A percentile compares a stretch with the other conserved stretches of the same genome.
Evolutionary conservation across 768 basidiomycete species (phyloP).

Genomic region (Lactarius indigo): DNA sequence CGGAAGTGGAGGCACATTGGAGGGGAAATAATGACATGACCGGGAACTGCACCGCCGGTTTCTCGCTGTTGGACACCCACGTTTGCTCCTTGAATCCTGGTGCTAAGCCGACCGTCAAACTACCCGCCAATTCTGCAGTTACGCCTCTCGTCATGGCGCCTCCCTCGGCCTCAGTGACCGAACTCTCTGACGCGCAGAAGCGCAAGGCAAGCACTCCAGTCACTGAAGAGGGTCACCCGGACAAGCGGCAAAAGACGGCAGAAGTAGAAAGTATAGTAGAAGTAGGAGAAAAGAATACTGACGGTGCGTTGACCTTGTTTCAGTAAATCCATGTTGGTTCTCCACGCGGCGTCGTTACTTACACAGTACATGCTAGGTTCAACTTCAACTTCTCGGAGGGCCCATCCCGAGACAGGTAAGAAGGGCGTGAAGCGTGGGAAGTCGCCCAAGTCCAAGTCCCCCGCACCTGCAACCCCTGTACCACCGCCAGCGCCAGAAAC

Average conservation of each 20-base stretch:
- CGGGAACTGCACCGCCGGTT: slow-evolving; percentile 62
- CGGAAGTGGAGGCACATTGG: slow-evolving; percentile 84
- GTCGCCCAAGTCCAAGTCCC: slow-evolving; percentile 23
- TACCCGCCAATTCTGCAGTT: slow-evolving; percentile 12
- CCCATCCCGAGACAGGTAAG: slow-evolving; percentile 1
- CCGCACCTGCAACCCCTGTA: background rate
- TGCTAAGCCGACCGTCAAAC: slow-evolving; percentile 27
- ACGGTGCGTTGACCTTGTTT: slow-evolving; percentile 32
- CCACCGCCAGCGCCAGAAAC: background rate
- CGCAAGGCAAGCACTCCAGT: slow-evolving; percentile 31
- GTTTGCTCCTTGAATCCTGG: slow-evolving; percentile 56
- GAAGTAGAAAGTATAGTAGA: slow-evolving; percentile 42
- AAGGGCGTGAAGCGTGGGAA: slow-evolving; percentile 14
- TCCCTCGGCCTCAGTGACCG: background rate
- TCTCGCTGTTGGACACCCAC: slow-evolving; percentile 74
- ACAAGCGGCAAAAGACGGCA: slow-evolving; percentile 58
- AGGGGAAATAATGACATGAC: slow-evolving; percentile 52
- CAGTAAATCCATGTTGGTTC: slow-evolving; percentile 31
- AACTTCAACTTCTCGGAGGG: background rate
- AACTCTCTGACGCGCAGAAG: slow-evolving; percentile 16
- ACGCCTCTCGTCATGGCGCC: background rate
- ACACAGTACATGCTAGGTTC: background rate
- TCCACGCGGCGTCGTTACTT: slow-evolving; percentile 23
- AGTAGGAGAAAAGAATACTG: slow-evolving; percentile 29
- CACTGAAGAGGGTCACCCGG: slow-evolving; percentile 43